These are phyloP conservation scores for Monilinia fructigena DNA, from an alignment of 2,329 filamentous ascomycete species.

Conservation along the genomic window DNA sequence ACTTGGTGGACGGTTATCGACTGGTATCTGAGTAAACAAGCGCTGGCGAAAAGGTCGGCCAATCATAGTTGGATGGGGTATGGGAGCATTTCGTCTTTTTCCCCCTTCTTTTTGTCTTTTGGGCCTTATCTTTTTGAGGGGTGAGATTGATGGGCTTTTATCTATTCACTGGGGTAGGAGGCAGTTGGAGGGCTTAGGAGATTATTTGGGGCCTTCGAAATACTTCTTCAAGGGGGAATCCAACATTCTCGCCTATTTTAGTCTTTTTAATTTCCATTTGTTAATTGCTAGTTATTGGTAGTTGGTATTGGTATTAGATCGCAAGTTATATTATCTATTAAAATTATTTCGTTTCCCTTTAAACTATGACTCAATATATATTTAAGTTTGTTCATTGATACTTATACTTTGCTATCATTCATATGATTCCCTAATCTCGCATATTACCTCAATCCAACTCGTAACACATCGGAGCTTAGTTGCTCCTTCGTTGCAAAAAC, in stretches of 20 bases:
- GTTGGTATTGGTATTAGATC: constrained; percentile 5
- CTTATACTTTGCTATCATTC: not conserved
- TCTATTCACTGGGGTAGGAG: no score
- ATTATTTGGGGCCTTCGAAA: constrained; percentile 10
- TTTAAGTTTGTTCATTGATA: not conserved
- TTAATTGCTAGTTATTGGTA: not conserved
- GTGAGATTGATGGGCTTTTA: not conserved
- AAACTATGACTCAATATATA: not conserved
- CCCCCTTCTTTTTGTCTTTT: not conserved
- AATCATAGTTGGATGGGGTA: not conserved
- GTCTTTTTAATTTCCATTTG: not conserved
- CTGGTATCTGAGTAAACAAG: constrained; percentile 7
- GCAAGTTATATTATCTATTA: not conserved
- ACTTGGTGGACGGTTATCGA: not conserved
- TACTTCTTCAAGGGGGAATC: constrained; percentile 11
- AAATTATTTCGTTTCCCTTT: not conserved
- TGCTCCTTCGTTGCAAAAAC: no score
- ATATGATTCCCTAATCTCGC: not conserved
- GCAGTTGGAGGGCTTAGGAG: not conserved
- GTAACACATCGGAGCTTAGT: no score
- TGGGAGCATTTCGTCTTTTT: not conserved
- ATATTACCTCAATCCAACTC: not conserved
- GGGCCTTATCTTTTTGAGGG: not conserved
- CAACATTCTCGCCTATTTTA: constrained; percentile 16
- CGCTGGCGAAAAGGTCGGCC: not conserved